phyloP scores from a whole-genome alignment of 352 stramenopile genomes.

The Pythium rishiriense region DNA sequence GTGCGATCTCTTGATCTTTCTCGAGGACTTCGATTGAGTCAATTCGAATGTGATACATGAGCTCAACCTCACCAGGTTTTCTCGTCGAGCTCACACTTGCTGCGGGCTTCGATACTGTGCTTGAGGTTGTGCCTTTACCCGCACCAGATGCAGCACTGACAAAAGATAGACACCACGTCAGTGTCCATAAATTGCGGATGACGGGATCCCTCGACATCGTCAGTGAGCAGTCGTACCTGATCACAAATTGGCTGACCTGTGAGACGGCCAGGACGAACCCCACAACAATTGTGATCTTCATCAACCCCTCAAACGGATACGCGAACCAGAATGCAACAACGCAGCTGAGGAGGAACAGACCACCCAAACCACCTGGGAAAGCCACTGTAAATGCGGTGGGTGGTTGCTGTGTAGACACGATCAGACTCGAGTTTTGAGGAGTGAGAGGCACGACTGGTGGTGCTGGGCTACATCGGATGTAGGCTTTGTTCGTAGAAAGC shows the following conservation, averaged over 20 bases:
- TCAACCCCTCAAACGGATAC: conserved; percentile 73
- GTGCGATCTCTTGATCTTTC: conserved; percentile 22
- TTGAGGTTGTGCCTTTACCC: not conserved
- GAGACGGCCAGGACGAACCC: conserved; percentile 76
- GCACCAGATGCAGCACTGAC: conserved; percentile 15
- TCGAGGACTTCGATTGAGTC: conserved; percentile 71
- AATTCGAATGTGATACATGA: conserved; percentile 55
- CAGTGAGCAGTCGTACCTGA: conserved; percentile 37
- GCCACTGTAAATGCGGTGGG: conserved; percentile 62
- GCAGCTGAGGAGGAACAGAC: conserved; percentile 76
- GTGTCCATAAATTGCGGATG: not conserved
- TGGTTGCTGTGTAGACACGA: conserved; percentile 5
- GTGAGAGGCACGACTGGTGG: conserved; percentile 35
- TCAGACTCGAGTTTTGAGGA: conserved; percentile 41
- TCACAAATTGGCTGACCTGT: conserved; percentile 66
- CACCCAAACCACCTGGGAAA: conserved; percentile 66
- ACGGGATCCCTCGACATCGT: not conserved
- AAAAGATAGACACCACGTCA: not conserved
- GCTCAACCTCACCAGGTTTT: conserved; percentile 28
- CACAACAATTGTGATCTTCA: conserved; percentile 87
- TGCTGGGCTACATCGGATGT: conserved; percentile 41
- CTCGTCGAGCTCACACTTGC: not conserved
- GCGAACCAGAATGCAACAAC: conserved; percentile 73
- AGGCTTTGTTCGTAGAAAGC: not conserved
- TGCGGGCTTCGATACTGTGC: not conserved